Base-by-base conservation (phyloP, 805 yeast genomes). In the Clavispora fructus region DNA sequence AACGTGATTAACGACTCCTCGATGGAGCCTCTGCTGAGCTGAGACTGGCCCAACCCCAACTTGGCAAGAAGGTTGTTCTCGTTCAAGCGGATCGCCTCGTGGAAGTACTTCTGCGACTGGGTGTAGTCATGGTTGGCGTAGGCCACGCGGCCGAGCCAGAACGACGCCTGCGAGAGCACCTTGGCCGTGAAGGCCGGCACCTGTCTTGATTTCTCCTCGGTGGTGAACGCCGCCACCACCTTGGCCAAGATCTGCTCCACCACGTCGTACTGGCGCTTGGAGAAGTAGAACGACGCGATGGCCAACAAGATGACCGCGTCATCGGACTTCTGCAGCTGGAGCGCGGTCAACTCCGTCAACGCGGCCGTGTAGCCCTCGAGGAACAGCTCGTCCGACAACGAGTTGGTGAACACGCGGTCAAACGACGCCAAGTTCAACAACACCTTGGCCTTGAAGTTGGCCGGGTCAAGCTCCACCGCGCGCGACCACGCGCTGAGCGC, bases 1-100 rank as follows among this genome's bases (percentile, higher is more conserved):
- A 88, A 86, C 0, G 96, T 82, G 52, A 91, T 75, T 53, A 85
- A 80, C 11, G 98, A 94, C 61, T 91, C 97, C 56, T 87, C 90
- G 10, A 78, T 61, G 35, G 85, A 79, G 40, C 83, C 83, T 60
- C 91, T 83, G 44, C 81, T 75, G 44, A 85, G 77, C 60, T 89
- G 90, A 2, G 96, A 78, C 62, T 89, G 95, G 1, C 95, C 96
- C 47, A 86, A 75, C 28, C 97, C 98, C 45, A 91, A 70, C 53
- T 81, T 81, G 0, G 97, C 83, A 17, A 85, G 73, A 4, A 83
- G 58, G 55, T 87, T 87, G 41, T 68, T 73, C 33, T 82, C 87
- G 58, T 85, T 81, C 32, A 76, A 67, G 50, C 80, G 81, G 35
- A 80, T 75, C 6, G 97, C 80, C 48, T 81, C 87, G 51, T 83